These are phyloP conservation scores for Gynostemma pentaphyllum DNA, from an alignment of 306 rosid genomes.

Conservation along the genomic window DNA sequence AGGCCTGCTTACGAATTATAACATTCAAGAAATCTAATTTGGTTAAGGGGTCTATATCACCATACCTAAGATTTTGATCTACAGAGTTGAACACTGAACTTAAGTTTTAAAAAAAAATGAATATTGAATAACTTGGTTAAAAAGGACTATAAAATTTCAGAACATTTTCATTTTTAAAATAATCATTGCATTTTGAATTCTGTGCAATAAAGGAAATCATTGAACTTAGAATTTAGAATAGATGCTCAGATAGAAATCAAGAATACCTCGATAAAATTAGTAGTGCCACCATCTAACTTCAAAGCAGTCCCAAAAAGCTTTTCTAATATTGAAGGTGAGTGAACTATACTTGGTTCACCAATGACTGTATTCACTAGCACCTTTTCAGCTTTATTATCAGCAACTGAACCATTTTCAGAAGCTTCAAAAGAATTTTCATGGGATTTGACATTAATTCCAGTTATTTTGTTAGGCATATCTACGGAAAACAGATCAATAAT, in stretches of 20 bases:
- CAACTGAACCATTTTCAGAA: slow-evolving; percentile 37
- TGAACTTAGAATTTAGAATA: neutral
- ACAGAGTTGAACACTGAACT: neutral
- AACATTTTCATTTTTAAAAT: neutral
- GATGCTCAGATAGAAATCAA: slow-evolving; percentile 9
- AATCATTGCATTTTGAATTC: neutral
- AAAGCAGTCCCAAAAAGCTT: slow-evolving; percentile 58
- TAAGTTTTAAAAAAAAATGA: neutral
- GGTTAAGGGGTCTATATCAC: neutral
- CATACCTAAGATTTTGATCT: neutral
- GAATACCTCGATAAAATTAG: slow-evolving; percentile 52
- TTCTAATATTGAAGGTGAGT: slow-evolving; percentile 53
- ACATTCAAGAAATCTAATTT: neutral
- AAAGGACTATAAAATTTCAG: neutral
- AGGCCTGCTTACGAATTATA: neutral
- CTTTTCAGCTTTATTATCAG: slow-evolving; percentile 35
- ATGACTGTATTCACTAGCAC: slow-evolving; percentile 29
- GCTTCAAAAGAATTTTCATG: slow-evolving; percentile 41
- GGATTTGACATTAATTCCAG: slow-evolving; percentile 28
- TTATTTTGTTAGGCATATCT: slow-evolving; percentile 29
- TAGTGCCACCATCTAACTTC: slow-evolving; percentile 29
- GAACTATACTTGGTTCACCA: slow-evolving; percentile 29
- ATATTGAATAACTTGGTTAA: neutral
- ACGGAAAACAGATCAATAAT: slow-evolving; percentile 26
- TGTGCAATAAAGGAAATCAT: neutral